Base-by-base conservation (phyloP, 2,329 filamentous ascomycete genomes). In the Pseudogymnoascus sp. region DNA sequence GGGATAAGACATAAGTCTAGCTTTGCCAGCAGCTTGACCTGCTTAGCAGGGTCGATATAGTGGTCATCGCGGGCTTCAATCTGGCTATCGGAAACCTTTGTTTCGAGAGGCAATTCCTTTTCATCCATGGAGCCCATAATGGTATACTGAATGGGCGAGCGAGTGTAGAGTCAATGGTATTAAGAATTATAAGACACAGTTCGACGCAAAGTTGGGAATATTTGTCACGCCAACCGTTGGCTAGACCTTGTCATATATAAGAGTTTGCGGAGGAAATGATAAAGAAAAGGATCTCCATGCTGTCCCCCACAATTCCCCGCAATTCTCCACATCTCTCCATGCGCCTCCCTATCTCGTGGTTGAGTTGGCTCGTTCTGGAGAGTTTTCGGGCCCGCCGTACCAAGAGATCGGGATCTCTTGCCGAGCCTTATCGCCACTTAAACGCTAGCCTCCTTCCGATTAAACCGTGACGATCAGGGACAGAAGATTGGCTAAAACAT, bases 11-110 rank as follows among this genome's bases (percentile, higher is more conserved):
- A 73, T 2, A 75, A 37, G 61, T 81, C 79, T 19, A 81, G 69
- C 63, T 81, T 81, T 38, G 72, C 68, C 31, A 81, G 73, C 4
- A 81, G 70, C 61, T 73, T 76, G 61, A 68, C 72, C 67, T 81
- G 79, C 62, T 77, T 77, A 23, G 68, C 71, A 1, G 74, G 72
- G 63, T 81, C 78, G 19, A 81, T 64, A 37, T 64, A 64, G 21
- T 63, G 39, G 41, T 63, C 61, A n/a, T 38, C 43, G 26, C 7
- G 41, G 26, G 59, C 60, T 26, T 63, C 60, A 8, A 61, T 23
- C 23, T 52, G 55, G 29, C 31, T 38, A n/a, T 37, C 45, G 33
- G 31, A 19, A 62, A 21, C 21, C 64, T 38, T 68, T 3, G 14
- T 55, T 11, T 55, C 26, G 45, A 55, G 45, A 33, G 45, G 45